A percentile compares a stretch with the other conserved stretches of the same genome.
Evolutionary conservation across 139 green algal species (phyloP).

Genomic region (Eudorina sp.): DNA sequence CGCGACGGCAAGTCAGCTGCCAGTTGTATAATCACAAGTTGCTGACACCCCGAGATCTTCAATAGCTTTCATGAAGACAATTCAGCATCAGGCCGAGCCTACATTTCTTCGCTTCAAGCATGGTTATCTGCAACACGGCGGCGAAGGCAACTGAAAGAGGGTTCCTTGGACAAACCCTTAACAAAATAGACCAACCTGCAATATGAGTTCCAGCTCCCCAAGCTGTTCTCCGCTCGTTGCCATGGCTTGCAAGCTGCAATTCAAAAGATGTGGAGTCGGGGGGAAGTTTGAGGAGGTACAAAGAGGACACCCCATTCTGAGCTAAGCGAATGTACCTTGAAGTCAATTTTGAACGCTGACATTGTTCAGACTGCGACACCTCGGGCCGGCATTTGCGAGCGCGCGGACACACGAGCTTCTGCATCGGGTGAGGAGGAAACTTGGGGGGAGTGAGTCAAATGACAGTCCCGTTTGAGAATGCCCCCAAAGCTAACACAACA

Average conservation of each 20-base stretch:
- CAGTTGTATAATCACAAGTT: not conserved
- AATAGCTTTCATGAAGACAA: no score
- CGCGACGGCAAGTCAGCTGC: no score
- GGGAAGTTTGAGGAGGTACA: not conserved
- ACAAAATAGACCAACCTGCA: not conserved
- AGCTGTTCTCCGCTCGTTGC: constrained; percentile 5
- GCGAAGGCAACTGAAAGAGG: not conserved
- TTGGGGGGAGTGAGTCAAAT: no score
- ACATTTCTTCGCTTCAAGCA: no score
- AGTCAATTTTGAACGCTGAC: constrained; percentile 39
- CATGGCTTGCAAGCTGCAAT: constrained; percentile 45
- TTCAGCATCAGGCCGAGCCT: no score
- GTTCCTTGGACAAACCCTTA: not conserved
- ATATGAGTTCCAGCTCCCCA: constrained; percentile 31
- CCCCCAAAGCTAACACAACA: no score
- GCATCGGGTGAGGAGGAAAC: not conserved
- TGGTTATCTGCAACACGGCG: no score
- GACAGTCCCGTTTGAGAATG: no score
- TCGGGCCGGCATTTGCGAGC: constrained; percentile 17
- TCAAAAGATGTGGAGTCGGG: not conserved
- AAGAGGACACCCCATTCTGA: no score
- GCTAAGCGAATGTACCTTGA: no score
- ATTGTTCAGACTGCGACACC: constrained; percentile 20
- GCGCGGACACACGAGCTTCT: constrained; percentile 26
- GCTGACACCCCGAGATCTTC: no score